A percentile compares a stretch with the other conserved stretches of the same genome.
Evolutionary conservation across 148 eudicot species (phyloP).

Genomic region (Camellia granthamiana): DNA sequence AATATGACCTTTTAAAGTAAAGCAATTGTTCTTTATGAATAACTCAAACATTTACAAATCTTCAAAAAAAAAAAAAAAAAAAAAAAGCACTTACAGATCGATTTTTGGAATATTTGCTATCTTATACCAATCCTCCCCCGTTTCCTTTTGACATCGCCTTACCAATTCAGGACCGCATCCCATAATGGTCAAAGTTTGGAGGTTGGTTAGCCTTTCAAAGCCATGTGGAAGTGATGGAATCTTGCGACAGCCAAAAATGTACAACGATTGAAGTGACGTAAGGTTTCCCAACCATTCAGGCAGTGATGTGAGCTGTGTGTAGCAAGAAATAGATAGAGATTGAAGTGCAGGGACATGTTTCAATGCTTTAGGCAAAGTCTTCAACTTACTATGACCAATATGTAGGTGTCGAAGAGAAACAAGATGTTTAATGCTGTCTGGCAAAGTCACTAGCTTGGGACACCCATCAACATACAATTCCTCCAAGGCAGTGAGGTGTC

Average conservation of each 20-base stretch:
- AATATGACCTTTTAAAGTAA: too few species aligned
- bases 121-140: slow-evolving; percentile 14
- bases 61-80: too few species aligned
- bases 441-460: background rate
- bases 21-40: too few species aligned
- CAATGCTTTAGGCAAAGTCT: background rate
- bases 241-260: too few species aligned
- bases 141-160: background rate
- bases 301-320: background rate
- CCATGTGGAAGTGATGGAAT: background rate
- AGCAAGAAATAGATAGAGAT: background rate
- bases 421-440: background rate
- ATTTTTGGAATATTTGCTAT: background rate
- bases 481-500: slow-evolving; percentile 1
- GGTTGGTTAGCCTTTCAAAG: slow-evolving; percentile 10
- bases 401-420: background rate
- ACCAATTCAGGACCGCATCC: background rate
- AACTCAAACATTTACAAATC: too few species aligned
- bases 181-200: background rate
- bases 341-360: slow-evolving; percentile 5
- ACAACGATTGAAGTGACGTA: too few species aligned
- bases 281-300: background rate
- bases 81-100: too few species aligned
- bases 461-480: background rate
- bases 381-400: background rate